Conservation (phyloP, 2,329 filamentous ascomycete species). For the Talaromyces sp. region DNA sequence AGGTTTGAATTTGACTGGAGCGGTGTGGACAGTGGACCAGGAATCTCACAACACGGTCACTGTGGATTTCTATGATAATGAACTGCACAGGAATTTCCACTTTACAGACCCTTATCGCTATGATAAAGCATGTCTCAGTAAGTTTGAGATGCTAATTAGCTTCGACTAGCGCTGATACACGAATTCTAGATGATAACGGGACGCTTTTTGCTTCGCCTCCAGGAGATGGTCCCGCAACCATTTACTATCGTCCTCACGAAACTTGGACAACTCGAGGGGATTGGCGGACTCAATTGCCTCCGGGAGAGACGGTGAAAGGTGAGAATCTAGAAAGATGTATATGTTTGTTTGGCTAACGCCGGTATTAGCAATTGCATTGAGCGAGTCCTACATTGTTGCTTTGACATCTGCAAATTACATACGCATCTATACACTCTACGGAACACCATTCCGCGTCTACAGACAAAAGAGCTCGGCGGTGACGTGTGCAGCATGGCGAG, state of each 20-base stretch:
- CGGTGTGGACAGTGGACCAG: constrained; percentile 96
- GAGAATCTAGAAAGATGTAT: constrained; percentile 11
- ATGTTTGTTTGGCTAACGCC: constrained; percentile 7
- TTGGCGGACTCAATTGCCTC: constrained; percentile 83
- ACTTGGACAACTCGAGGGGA: constrained; percentile 89
- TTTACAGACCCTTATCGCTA: constrained; percentile 96
- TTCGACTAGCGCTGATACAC: constrained; percentile 18
- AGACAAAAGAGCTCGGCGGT: constrained; percentile 90
- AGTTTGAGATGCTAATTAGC: constrained; percentile 27
- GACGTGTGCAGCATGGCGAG: constrained; percentile 87
- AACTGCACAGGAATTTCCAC: constrained; percentile 88
- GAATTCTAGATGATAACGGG: constrained; percentile 62
- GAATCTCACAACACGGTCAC: constrained; percentile 90
- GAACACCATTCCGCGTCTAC: constrained; percentile 82
- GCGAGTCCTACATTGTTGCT: constrained; percentile 84
- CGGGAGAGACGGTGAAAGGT: constrained; percentile 72
- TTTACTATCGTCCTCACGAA: constrained; percentile 97
- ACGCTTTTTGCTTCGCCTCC: constrained; percentile 76
- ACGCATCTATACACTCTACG: constrained; percentile 87
- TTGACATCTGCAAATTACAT: constrained; percentile 85
- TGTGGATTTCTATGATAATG: constrained; percentile 95
- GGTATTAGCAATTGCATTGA: constrained; percentile 72
- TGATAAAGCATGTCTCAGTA: constrained; percentile 85
- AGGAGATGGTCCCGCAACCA: constrained; percentile 64
- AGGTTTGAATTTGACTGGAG: constrained; percentile 80